Percentiles rank a stretch among this genome's conserved stretches.
These are phyloP conservation scores for Crithidia bombi DNA, from an alignment of 208 protist genomes.

Conservation along the genomic window DNA sequence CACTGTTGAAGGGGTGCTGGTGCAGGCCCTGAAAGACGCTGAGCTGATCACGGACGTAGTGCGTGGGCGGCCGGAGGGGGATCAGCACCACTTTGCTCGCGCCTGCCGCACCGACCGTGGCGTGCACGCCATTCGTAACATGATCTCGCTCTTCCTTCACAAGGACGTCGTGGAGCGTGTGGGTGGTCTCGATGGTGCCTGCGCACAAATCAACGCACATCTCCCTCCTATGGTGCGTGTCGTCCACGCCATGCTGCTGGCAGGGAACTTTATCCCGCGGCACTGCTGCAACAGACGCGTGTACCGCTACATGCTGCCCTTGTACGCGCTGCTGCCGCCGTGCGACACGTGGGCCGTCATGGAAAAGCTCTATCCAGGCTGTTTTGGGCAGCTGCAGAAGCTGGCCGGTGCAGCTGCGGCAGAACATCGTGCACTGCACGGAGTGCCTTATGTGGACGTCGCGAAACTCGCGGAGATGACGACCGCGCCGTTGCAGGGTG, in stretches of 20 bases:
- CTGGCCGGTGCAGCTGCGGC: constrained; percentile 3
- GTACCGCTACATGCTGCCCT: constrained; percentile 83
- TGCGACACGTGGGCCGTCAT: constrained; percentile 63
- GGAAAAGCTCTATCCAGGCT: constrained; percentile 39
- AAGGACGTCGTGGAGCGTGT: constrained; percentile 34
- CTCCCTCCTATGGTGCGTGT: constrained; percentile 59
- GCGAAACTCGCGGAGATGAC: background rate
- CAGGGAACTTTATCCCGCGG: constrained; percentile 76
- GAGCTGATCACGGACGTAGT: constrained; percentile 51
- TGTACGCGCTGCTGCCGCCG: constrained; percentile 72
- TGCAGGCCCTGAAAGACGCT: constrained; percentile 73
- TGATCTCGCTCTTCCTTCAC: constrained; percentile 72
- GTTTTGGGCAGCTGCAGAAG: constrained; percentile 11
- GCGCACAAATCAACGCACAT: constrained; percentile 39
- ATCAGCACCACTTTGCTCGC: constrained; percentile 64
- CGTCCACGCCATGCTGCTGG: constrained; percentile 52
- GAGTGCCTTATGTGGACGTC: constrained; percentile 30
- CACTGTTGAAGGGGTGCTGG: constrained; percentile 81
- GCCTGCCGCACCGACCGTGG: constrained; percentile 87
- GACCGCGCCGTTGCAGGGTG: background rate
- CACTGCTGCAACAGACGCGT: constrained; percentile 78
- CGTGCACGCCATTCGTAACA: constrained; percentile 83
- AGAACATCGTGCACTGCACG: constrained; percentile 10
- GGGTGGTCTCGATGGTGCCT: constrained; percentile 37
- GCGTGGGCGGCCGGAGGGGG: constrained; percentile 43